Evolutionary conservation across 2,329 filamentous ascomycete species (phyloP).

Genomic region (Leptographium flavum): DNA sequence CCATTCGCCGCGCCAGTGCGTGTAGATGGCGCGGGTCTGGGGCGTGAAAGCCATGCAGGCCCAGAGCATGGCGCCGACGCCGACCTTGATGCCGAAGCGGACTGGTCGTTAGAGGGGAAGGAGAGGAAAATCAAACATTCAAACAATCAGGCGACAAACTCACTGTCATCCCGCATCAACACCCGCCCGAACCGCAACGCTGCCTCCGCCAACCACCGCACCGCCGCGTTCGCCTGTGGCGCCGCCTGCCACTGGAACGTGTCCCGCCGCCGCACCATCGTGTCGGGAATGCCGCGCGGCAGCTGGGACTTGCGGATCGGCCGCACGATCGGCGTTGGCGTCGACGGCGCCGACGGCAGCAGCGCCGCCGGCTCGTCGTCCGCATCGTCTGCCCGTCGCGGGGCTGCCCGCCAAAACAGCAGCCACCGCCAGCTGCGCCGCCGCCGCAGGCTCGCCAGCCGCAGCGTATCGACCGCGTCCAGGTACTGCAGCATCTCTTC

Average conservation of each 20-base stretch:
- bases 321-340: slow-evolving; percentile 15
- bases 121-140: background rate
- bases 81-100: slow-evolving; percentile 82
- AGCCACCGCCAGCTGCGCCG: slow-evolving; percentile 71
- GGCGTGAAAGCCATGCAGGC: slow-evolving; percentile 79
- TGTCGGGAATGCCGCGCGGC: slow-evolving; percentile 40
- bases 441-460: slow-evolving; percentile 50
- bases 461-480: slow-evolving; percentile 72
- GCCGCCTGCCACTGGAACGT: slow-evolving; percentile 43
- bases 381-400: slow-evolving; percentile 27
- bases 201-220: slow-evolving; percentile 30
- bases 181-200: slow-evolving; percentile 31
- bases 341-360: background rate
- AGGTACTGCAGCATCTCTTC: slow-evolving; percentile 78
- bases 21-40: slow-evolving; percentile 63
- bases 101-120: slow-evolving; percentile 21
- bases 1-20: slow-evolving; percentile 91
- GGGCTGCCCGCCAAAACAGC: slow-evolving; percentile 49
- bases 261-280: slow-evolving; percentile 36
- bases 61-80: slow-evolving; percentile 76
- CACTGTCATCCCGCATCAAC: slow-evolving; percentile 38
- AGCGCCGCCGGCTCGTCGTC: background rate
- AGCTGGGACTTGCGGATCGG: slow-evolving; percentile 38
- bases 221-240: slow-evolving; percentile 28
- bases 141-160: slow-evolving; percentile 9